Base-by-base conservation (phyloP, 176 grass and related monocot genomes). In the Musa acuminata region DNA sequence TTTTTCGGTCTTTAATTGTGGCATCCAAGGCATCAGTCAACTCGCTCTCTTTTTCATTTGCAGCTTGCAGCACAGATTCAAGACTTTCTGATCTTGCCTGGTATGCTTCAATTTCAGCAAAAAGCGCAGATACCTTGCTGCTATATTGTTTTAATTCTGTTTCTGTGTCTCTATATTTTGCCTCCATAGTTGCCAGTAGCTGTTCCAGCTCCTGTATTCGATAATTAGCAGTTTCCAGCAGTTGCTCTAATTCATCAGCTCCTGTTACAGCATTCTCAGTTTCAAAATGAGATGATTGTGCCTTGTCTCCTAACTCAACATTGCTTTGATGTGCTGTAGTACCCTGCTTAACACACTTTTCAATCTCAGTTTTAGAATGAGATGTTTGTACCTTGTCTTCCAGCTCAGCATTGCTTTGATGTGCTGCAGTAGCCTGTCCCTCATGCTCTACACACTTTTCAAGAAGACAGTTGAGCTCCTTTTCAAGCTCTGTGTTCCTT, bases 1-100 rank as follows among this genome's bases (percentile, higher is more conserved):
- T 83, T 21, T 89, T 89, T 69, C 83, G 91, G 79, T 99, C 86
- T 84, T 87, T 80, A 82, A 76, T 84, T 64, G 81, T 69, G 82
- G 79, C 80, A 74, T 74, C 78, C 62, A 94, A 82, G 70, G 82
- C 87, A 11, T 78, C 80, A 59, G 71, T 84, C 11, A 82, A 85
- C 20, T 87, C 65, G 50, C 43, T 69, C 74, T 92, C 82, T 8
- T 78, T 85, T 72, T 87, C 71, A 59, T 81, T 89, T 75, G 84
- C 65, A 79, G 79, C 82, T 80, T 64, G 69, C 11, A 92, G 74
- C 62, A 73, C 82, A 79, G 74, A 25, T 76, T 87, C 80, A 1
- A 92, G 84, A 53, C 54, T 78, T 83, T 77, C 43, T 58, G 77
- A 78, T 81, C 86, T 89, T 72, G 82, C 77, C 76, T 87, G 87